A percentile compares a stretch with the other conserved stretches of the same genome.
phyloP scores from a whole-genome alignment of 305 asterid species.

The Coffea humblotiana region DNA sequence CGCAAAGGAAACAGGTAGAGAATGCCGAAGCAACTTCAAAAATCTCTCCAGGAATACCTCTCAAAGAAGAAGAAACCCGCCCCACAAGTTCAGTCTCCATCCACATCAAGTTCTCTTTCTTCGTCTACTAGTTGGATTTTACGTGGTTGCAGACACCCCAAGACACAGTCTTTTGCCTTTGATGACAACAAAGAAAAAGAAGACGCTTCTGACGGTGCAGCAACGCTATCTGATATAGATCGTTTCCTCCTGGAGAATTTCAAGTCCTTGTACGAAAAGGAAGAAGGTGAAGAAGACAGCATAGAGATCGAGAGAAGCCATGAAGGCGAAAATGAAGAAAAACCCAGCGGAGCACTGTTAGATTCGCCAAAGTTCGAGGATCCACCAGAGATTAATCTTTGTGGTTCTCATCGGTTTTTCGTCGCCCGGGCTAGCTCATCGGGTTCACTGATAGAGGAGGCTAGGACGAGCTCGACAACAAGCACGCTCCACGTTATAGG shows the following conservation, averaged over 20 bases:
- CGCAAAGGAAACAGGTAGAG: not conserved
- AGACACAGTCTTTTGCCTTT: slow-evolving; percentile 42
- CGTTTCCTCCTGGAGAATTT: slow-evolving; percentile 64
- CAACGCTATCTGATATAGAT: slow-evolving; percentile 52
- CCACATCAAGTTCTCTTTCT: slow-evolving; percentile 27
- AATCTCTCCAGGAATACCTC: slow-evolving; percentile 56
- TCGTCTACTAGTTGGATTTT: slow-evolving; percentile 34
- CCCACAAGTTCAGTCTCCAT: slow-evolving; percentile 31
- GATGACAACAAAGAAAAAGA: slow-evolving; percentile 19
- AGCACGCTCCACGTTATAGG: slow-evolving; percentile 15
- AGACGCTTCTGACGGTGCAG: slow-evolving; percentile 21
- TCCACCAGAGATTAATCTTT: slow-evolving; percentile 38
- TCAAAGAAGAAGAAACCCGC: slow-evolving; percentile 49
- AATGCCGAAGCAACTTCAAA: slow-evolving; percentile 58
- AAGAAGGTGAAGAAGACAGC: slow-evolving; percentile 17
- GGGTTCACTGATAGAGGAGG: slow-evolving; percentile 52
- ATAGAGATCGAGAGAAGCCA: not conserved
- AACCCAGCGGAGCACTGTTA: slow-evolving; percentile 9
- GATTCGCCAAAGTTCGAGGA: slow-evolving; percentile 41
- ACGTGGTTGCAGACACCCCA: slow-evolving; percentile 49
- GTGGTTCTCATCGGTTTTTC: slow-evolving; percentile 50
- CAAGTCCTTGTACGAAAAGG: slow-evolving; percentile 45
- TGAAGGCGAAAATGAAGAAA: not conserved
- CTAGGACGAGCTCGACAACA: slow-evolving; percentile 25
- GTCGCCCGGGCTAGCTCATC: slow-evolving; percentile 40